Evolutionary conservation across 441 rosid genomes (phyloP).

Genomic region (Viola pubescens): DNA sequence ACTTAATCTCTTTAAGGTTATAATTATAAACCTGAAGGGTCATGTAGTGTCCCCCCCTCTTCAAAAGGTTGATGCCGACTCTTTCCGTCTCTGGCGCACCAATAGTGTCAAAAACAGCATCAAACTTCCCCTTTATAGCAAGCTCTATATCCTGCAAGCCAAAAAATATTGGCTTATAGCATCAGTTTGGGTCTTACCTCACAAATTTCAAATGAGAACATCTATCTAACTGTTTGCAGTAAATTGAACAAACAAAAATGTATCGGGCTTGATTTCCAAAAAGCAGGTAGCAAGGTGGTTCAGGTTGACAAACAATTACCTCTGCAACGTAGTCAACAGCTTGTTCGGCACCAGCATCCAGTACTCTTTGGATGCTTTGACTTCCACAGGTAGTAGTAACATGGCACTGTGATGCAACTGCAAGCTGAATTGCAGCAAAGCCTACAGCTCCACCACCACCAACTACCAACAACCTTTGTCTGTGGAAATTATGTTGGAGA

Average conservation of each 20-base stretch:
- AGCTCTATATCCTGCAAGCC: conserved; percentile 60
- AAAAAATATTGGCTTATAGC: conserved; percentile 10
- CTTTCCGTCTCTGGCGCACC: conserved; percentile 86
- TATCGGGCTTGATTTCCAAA: too few species aligned
- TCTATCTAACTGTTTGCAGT: too few species aligned
- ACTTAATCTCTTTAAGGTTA: too few species aligned
- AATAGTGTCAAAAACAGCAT: conserved; percentile 90
- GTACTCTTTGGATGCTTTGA: conserved; percentile 50
- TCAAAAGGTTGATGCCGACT: conserved; percentile 61
- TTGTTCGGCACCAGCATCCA: conserved; percentile 78
- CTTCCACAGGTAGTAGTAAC: conserved; percentile 77
- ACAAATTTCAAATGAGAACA: background rate
- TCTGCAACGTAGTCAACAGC: conserved; percentile 80
- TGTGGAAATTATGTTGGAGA: conserved; percentile 23
- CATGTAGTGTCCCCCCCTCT: conserved; percentile 88
- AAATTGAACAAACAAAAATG: too few species aligned
- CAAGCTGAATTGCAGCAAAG: conserved; percentile 82
- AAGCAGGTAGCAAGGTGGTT: conserved; percentile 11
- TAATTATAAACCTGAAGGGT: conserved; percentile 58
- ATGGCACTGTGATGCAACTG: conserved; percentile 65
- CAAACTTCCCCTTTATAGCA: conserved; percentile 77
- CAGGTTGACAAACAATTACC: conserved; percentile 31
- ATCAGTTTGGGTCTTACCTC: background rate
- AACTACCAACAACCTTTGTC: conserved; percentile 72
- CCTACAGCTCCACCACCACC: conserved; percentile 99